phyloP scores from a whole-genome alignment of 78 protist species.

The Dictyostelium capitatum region DNA sequence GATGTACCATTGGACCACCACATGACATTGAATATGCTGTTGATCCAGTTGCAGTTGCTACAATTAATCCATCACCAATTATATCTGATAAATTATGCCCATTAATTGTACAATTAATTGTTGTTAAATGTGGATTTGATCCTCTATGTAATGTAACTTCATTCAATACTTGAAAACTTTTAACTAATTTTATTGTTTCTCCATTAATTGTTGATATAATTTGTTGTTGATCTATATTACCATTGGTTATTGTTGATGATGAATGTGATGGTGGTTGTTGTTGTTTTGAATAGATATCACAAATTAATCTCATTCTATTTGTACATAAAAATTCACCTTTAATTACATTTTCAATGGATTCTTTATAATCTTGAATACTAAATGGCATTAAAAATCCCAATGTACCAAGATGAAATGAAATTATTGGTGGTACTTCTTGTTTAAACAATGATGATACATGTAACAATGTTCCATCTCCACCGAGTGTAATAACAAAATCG shows the following conservation, averaged over 20 bases:
- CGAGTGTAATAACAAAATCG: slow-evolving; percentile 92
- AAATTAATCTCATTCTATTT: slow-evolving; percentile 73
- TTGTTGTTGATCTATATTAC: neutral
- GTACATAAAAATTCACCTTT: slow-evolving; percentile 73
- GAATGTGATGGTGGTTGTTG: neutral
- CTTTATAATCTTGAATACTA: slow-evolving; percentile 58
- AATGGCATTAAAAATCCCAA: slow-evolving; percentile 94
- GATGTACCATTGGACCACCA: slow-evolving; percentile 96
- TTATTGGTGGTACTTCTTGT: slow-evolving; percentile 88
- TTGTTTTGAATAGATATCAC: slow-evolving; percentile 50
- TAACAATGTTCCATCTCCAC: slow-evolving; percentile 97
- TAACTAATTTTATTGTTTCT: neutral
- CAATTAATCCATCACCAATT: slow-evolving; percentile 86
- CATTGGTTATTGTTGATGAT: neutral
- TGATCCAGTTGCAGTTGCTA: slow-evolving; percentile 90
- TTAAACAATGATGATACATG: slow-evolving; percentile 88
- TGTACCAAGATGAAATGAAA: slow-evolving; percentile 91
- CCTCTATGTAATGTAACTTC: slow-evolving; percentile 85
- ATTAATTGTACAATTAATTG: slow-evolving; percentile 86
- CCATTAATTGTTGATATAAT: neutral
- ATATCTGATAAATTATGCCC: slow-evolving; percentile 85
- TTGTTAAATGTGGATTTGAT: slow-evolving; percentile 79
- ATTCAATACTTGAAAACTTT: slow-evolving; percentile 74
- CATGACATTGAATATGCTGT: slow-evolving; percentile 95
- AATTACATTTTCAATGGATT: slow-evolving; percentile 44